Percentiles rank a stretch among this genome's conserved stretches.
These are phyloP conservation scores for Monosporascus sp. DNA, from an alignment of 2,329 filamentous ascomycete genomes.

Conservation along the genomic window DNA sequence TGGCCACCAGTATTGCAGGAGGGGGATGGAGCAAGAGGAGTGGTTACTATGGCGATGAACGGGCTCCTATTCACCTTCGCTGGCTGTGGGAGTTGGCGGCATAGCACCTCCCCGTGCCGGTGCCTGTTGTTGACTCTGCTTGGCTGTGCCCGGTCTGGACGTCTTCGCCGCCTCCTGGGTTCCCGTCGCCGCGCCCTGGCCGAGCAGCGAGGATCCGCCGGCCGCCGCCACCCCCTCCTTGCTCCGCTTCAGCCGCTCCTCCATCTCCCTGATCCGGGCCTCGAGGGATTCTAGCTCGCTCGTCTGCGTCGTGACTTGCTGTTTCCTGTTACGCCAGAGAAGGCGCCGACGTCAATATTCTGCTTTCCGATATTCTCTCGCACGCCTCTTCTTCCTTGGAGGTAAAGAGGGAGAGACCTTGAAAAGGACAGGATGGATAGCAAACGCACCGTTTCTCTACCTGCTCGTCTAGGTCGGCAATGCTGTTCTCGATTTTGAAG, in stretches of 20 bases:
- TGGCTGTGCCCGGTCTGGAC: slow-evolving; percentile 49
- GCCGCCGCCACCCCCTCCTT: slow-evolving; percentile 10
- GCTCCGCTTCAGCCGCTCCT: slow-evolving; percentile 60
- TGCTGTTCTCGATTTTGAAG: slow-evolving; percentile 77
- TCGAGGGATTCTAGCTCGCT: slow-evolving; percentile 84
- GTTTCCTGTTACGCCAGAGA: slow-evolving; percentile 55
- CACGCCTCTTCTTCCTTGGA: not conserved
- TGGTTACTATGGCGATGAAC: slow-evolving; percentile 15
- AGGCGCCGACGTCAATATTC: not conserved
- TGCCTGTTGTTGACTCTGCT: slow-evolving; percentile 39
- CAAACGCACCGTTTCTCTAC: slow-evolving; percentile 77
- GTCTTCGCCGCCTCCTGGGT: slow-evolving; percentile 20
- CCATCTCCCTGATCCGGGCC: slow-evolving; percentile 76
- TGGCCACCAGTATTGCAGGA: slow-evolving; percentile 17
- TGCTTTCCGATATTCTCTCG: not conserved
- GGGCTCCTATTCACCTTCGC: slow-evolving; percentile 55
- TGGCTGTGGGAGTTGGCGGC: slow-evolving; percentile 55
- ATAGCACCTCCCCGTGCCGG: slow-evolving; percentile 50
- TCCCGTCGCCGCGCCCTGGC: slow-evolving; percentile 20
- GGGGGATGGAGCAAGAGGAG: slow-evolving; percentile 3
- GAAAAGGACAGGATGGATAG: not conserved
- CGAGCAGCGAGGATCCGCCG: slow-evolving; percentile 13
- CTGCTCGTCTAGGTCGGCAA: slow-evolving; percentile 67
- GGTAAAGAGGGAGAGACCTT: not conserved
- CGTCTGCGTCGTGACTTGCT: slow-evolving; percentile 66